Base-by-base conservation (phyloP, 768 basidiomycete genomes). In the Leucocoprinus birnbaumii region DNA sequence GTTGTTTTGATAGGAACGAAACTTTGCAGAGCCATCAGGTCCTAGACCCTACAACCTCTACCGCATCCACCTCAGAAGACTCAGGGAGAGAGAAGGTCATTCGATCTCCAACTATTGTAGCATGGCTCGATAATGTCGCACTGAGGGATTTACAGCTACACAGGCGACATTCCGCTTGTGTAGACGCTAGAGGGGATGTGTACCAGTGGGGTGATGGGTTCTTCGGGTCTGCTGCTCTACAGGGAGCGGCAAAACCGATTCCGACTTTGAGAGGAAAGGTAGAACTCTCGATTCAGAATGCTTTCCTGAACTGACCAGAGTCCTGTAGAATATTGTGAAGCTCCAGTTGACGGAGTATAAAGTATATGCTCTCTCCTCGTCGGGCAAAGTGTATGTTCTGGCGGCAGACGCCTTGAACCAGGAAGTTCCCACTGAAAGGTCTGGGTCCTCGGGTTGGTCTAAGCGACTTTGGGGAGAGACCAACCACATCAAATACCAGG, bases 141-240 rank as follows among this genome's bases (percentile, higher is more conserved):
- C 73, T 94, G 13, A 82, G 89, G 8, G 89, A 93, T 62, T 65
- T 93, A 35, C 83, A 77, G 11, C 69, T 93, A 24, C 84, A 91
- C 51, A 74, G 80, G 54, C 72, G 70, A 27, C 83, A 88, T 58
- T 88, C 83, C 1, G 90, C 85, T 13, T 91, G 88, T 58, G 81
- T 93, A 18, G 90, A 93, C 63, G 83, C 82, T 7, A 77, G 80
- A 34, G 92, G 91, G 22, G 86, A 94, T 61, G 85, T 91, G 2
- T 88, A 90, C 62, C 89, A 92, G 61, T 94, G 91, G 91, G 91
- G 91, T 0, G 74, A 77, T 40, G 85, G 80, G 0, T 88, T 84
- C 67, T 77, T 76, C 59, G 74, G 74, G 14, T 58, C 68, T 3
- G 59, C 67, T 14, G 48, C 31, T 31, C 11, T 68, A 44, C 55